phyloP scores from a whole-genome alignment of 192 early-diverging fungal genomes.

The Phycomyces nitens region DNA sequence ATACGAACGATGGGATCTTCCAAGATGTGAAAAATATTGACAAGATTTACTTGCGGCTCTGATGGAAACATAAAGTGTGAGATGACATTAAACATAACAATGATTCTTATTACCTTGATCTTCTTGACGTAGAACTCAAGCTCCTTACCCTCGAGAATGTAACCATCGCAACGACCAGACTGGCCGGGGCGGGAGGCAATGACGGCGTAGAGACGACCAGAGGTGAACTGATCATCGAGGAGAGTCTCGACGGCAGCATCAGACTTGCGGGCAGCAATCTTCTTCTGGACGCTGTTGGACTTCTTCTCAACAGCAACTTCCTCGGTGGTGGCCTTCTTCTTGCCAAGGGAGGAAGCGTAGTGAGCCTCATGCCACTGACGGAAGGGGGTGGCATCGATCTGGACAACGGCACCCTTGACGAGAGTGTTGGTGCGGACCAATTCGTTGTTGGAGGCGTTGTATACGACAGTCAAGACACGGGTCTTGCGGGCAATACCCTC shows the following conservation, averaged over 20 bases:
- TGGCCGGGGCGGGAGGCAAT: conserved; percentile 96
- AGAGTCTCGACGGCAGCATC: conserved; percentile 80
- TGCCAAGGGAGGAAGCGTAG: conserved; percentile 88
- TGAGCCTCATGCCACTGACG: conserved; percentile 99
- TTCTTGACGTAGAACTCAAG: conserved; percentile 97
- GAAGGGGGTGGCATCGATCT: conserved; percentile 99
- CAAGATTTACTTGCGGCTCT: not conserved
- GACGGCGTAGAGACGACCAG: conserved; percentile 91
- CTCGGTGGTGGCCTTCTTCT: conserved; percentile 64
- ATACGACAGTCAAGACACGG: conserved; percentile 92
- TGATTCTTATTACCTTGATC: conserved; percentile 57
- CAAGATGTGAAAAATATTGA: not conserved
- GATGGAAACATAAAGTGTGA: not conserved
- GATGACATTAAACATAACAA: no score
- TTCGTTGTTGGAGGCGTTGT: conserved; percentile 99
- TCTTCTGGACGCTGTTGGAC: conserved; percentile 89
- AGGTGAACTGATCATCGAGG: conserved; percentile 91
- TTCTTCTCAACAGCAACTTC: conserved; percentile 71
- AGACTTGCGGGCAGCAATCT: conserved; percentile 81
- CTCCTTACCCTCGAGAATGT: conserved; percentile 99
- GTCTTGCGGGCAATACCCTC: conserved; percentile 94
- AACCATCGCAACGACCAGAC: conserved; percentile 95
- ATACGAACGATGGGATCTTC: not conserved
- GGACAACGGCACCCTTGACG: conserved; percentile 96
- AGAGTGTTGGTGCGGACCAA: conserved; percentile 99